Conservation (phyloP, 768 basidiomycete genomes). For the Chalciporus pseudorubinellus region DNA sequence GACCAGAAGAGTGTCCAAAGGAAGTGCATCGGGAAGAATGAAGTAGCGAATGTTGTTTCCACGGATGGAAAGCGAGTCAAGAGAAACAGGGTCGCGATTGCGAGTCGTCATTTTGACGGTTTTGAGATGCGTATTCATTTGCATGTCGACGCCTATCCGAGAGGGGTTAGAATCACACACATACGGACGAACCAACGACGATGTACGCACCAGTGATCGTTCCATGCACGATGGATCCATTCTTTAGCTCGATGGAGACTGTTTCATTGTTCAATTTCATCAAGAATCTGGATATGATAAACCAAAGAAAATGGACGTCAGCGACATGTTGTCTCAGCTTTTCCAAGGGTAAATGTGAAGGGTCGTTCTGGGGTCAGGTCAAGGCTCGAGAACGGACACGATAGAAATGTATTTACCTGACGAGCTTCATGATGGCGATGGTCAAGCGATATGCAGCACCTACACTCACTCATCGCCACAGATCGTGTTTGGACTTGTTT, state of each 20-base stretch:
- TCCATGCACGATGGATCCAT: constrained; percentile 91
- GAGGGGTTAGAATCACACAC: constrained; percentile 3
- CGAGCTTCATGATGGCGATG: constrained; percentile 70
- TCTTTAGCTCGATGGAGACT: constrained; percentile 97
- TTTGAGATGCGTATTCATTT: constrained; percentile 99
- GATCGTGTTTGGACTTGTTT: constrained; percentile 25
- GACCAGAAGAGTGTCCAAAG: constrained; percentile 93
- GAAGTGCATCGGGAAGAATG: constrained; percentile 95
- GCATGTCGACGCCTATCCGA: constrained; percentile 88
- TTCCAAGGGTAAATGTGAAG: constrained; percentile 5
- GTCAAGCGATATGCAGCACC: constrained; percentile 22
- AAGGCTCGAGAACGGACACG: constrained; percentile 4
- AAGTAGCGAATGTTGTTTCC: constrained; percentile 98
- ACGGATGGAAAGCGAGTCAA: constrained; percentile 90
- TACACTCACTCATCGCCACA: constrained; percentile 11
- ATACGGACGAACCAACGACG: background rate
- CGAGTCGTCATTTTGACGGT: constrained; percentile 95
- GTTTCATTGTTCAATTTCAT: constrained; percentile 99
- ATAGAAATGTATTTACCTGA: constrained; percentile 49
- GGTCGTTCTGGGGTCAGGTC: constrained; percentile 5
- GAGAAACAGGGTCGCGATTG: constrained; percentile 80
- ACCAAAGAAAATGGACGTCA: constrained; percentile 22
- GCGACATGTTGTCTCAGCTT: constrained; percentile 5
- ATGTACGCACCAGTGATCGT: constrained; percentile 84
- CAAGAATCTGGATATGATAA: constrained; percentile 65